Conservation (phyloP, 345 rosid species). For the Passiflora organensis region DNA sequence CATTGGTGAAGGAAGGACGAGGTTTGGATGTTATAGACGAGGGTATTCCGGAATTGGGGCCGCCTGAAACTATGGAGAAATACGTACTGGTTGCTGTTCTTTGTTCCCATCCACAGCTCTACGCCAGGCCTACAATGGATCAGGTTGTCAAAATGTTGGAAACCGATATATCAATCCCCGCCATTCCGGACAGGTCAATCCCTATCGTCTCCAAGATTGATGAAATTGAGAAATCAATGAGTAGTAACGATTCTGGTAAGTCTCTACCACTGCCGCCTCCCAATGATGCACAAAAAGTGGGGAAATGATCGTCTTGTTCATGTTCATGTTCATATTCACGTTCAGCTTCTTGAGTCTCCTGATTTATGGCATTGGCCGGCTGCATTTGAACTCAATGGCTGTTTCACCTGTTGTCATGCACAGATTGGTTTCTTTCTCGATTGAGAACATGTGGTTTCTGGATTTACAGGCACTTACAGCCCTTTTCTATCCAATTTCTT, state of each 20-base stretch:
- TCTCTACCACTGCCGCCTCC: conserved; percentile 56
- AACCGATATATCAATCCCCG: conserved; percentile 59
- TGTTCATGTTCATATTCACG: no score
- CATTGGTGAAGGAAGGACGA: conserved; percentile 58
- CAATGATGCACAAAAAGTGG: conserved; percentile 34
- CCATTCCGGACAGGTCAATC: conserved; percentile 77
- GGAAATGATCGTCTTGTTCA: no score
- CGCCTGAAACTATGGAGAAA: conserved; percentile 64
- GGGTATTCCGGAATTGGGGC: conserved; percentile 56
- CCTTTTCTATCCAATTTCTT: no score
- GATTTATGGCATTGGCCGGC: no score
- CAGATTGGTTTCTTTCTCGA: no score
- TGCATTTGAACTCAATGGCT: no score
- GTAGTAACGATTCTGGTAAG: conserved; percentile 62
- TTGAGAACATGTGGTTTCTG: no score
- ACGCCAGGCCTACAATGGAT: conserved; percentile 91
- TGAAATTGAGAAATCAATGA: conserved; percentile 65
- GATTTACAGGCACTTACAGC: no score
- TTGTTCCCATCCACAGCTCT: conserved; percentile 84
- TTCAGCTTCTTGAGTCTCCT: no score
- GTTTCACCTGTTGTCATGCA: no score
- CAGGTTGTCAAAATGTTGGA: conserved; percentile 92
- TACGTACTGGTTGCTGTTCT: conserved; percentile 71
- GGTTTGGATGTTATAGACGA: conserved; percentile 71
- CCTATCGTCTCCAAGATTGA: conserved; percentile 59